Evolutionary conservation across 352 stramenopile genomes (phyloP).

Genomic region (Hyaloperonospora arabidopsidis): DNA sequence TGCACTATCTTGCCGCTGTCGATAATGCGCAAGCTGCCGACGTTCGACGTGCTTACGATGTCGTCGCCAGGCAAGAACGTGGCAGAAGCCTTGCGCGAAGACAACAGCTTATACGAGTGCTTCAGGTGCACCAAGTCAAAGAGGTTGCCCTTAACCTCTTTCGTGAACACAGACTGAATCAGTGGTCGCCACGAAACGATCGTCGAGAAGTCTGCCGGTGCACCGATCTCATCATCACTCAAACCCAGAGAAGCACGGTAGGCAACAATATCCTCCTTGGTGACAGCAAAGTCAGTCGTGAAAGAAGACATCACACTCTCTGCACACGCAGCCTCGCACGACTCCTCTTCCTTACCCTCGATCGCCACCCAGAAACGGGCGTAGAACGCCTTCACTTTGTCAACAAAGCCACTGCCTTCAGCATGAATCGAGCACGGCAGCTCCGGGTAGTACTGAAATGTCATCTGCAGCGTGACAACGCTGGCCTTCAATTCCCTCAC

Average conservation of each 20-base stretch:
- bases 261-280: slow-evolving; percentile 40
- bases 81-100: slow-evolving; percentile 22
- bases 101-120: slow-evolving; percentile 77
- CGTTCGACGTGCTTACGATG: slow-evolving; percentile 61
- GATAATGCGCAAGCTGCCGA: slow-evolving; percentile 68
- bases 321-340: slow-evolving; percentile 49
- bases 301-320: slow-evolving; percentile 56
- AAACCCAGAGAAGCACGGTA: slow-evolving; percentile 61
- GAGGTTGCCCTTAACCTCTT: slow-evolving; percentile 75
- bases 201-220: slow-evolving; percentile 68
- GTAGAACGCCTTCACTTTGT: slow-evolving; percentile 71
- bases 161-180: slow-evolving; percentile 78
- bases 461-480: slow-evolving; percentile 47
- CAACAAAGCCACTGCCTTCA: slow-evolving; percentile 33
- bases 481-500: slow-evolving; percentile 37
- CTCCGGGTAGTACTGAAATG: slow-evolving; percentile 43
- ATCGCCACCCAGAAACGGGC: slow-evolving; percentile 67
- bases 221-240: slow-evolving; percentile 18
- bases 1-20: slow-evolving; percentile 76
- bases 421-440: slow-evolving; percentile 46
- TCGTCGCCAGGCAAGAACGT: slow-evolving; percentile 59
- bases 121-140: slow-evolving; percentile 78
- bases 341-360: slow-evolving; percentile 46
- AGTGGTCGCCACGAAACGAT: slow-evolving; percentile 75
- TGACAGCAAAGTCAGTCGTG: slow-evolving; percentile 53